phyloP scores from a whole-genome alignment of 805 yeast genomes.

The Spathaspora passalidarum region DNA sequence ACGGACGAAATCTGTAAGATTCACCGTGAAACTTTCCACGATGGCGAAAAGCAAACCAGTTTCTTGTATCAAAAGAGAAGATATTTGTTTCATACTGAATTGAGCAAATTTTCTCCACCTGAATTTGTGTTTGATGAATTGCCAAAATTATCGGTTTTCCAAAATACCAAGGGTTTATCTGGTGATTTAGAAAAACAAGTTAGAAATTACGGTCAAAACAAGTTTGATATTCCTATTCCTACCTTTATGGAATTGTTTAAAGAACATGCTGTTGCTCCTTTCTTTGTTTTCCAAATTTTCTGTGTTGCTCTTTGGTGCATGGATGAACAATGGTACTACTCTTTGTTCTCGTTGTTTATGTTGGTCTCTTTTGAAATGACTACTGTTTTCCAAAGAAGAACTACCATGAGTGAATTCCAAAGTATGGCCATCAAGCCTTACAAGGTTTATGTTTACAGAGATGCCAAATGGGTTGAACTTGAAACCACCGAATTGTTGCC shows the following conservation, averaged over 20 bases:
- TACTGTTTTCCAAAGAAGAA: slow-evolving; percentile 91
- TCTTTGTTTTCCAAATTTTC: slow-evolving; percentile 93
- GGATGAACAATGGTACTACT: slow-evolving; percentile 96
- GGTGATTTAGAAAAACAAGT: slow-evolving; percentile 48
- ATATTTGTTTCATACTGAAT: slow-evolving; percentile 61
- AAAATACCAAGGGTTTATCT: slow-evolving; percentile 50
- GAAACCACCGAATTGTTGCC: slow-evolving; percentile 80
- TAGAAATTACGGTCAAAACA: slow-evolving; percentile 77
- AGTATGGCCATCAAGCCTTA: slow-evolving; percentile 97
- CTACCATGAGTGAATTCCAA: slow-evolving; percentile 92
- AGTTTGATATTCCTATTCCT: slow-evolving; percentile 94
- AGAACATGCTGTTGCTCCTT: slow-evolving; percentile 98
- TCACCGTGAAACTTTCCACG: slow-evolving; percentile 49
- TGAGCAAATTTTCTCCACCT: slow-evolving; percentile 72
- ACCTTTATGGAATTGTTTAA: slow-evolving; percentile 85
- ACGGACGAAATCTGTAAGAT: slow-evolving; percentile 74
- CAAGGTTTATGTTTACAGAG: slow-evolving; percentile 68
- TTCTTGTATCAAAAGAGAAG: slow-evolving; percentile 92
- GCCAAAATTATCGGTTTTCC: slow-evolving; percentile 58
- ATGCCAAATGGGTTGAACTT: slow-evolving; percentile 63
- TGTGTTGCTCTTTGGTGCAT: slow-evolving; percentile 94
- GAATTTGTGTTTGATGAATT: slow-evolving; percentile 62
- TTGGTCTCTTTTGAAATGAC: slow-evolving; percentile 90
- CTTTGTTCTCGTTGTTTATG: slow-evolving; percentile 89
- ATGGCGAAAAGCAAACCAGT: slow-evolving; percentile 60